Percentiles rank a stretch among this genome's conserved stretches.
These are phyloP conservation scores for Rhizopogon sp. DNA, from an alignment of 768 basidiomycete species.

Conservation along the genomic window DNA sequence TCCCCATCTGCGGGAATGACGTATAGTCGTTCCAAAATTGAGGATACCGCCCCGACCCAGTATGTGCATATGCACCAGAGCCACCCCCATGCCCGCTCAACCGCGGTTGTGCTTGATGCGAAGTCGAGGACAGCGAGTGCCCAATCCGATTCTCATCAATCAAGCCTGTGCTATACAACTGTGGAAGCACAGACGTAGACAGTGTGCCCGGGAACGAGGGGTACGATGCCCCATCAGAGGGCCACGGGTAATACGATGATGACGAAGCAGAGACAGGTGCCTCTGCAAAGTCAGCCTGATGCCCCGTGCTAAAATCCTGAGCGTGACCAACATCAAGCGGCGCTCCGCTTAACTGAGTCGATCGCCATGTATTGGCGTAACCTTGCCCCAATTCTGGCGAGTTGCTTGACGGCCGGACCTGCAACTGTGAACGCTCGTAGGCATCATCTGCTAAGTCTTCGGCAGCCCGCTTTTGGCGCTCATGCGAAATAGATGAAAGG, in stretches of 20 bases:
- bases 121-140: slow-evolving; percentile 6
- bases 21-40: slow-evolving; percentile 56
- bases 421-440: slow-evolving; percentile 18
- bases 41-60: slow-evolving; percentile 33
- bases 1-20: slow-evolving; percentile 43
- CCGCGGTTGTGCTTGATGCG: slow-evolving; percentile 15
- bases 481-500: slow-evolving; percentile 12
- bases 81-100: slow-evolving; percentile 9
- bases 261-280: slow-evolving; percentile 10
- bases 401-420: slow-evolving; percentile 2
- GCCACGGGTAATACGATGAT: slow-evolving; percentile 44
- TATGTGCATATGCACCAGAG: slow-evolving; percentile 14
- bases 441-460: slow-evolving; percentile 40
- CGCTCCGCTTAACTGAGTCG: slow-evolving; percentile 16
- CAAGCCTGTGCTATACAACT: slow-evolving; percentile 70
- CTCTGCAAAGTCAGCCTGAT: slow-evolving; percentile 6
- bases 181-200: slow-evolving; percentile 71
- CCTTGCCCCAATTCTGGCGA: slow-evolving; percentile 8
- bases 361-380: slow-evolving; percentile 25
- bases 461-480: slow-evolving; percentile 56
- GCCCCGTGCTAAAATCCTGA: not conserved
- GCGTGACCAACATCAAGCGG: not conserved
- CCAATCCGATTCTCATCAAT: slow-evolving; percentile 42
- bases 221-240: slow-evolving; percentile 25
- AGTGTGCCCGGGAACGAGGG: slow-evolving; percentile 41